phyloP scores from a whole-genome alignment of 257 asterid species.

The Nicotiana paniculata region DNA sequence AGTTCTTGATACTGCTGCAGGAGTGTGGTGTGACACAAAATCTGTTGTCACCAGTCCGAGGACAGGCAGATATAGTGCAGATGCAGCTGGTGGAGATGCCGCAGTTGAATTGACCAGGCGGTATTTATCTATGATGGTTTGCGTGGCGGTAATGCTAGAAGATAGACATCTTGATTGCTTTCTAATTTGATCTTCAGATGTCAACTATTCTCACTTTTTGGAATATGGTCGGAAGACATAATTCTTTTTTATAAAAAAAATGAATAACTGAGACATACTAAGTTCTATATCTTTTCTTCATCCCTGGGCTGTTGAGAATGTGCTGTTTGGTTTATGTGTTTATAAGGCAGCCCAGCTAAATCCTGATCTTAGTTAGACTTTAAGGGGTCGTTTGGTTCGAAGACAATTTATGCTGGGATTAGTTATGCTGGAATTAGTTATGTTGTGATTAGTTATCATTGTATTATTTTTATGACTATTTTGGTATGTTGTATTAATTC shows the following conservation, averaged over 20 bases:
- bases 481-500: too few relatives aligned
- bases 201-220: background rate
- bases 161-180: background rate
- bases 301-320: background rate
- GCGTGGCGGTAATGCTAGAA: slow-evolving; percentile 83
- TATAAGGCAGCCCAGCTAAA: background rate
- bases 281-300: background rate
- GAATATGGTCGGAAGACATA: background rate
- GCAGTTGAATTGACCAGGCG: slow-evolving; percentile 96
- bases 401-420: too few relatives aligned
- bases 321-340: background rate
- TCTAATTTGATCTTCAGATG: background rate
- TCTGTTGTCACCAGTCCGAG: slow-evolving; percentile 96
- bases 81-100: slow-evolving; percentile 99
- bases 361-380: too few relatives aligned
- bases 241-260: too few relatives aligned
- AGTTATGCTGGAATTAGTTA: too few relatives aligned
- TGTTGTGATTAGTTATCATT: too few relatives aligned
- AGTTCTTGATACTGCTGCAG: slow-evolving; percentile 99
- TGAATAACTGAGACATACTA: background rate
- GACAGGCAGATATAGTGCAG: slow-evolving; percentile 96
- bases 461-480: too few relatives aligned
- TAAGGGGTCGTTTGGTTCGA: too few relatives aligned
- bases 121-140: slow-evolving; percentile 90
- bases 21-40: slow-evolving; percentile 98